Conservation (phyloP, 169 alveolate genomes). For the Plasmodium sp. region DNA sequence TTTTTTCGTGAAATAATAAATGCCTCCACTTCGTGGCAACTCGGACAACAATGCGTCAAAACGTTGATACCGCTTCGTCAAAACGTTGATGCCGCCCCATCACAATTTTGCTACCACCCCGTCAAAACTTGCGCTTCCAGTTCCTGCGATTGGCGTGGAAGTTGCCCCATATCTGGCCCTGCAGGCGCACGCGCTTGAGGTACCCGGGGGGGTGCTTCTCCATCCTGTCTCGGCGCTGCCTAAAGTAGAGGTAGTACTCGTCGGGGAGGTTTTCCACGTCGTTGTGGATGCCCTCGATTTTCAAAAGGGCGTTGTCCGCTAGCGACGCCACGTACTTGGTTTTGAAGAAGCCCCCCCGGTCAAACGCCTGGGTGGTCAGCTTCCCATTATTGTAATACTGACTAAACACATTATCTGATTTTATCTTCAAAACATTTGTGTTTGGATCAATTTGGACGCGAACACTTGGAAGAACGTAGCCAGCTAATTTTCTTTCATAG, state of each 20-base stretch:
- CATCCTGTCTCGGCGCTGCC: conserved; percentile 60
- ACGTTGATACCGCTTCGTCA: not conserved
- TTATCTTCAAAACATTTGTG: conserved; percentile 39
- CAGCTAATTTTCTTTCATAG: conserved; percentile 68
- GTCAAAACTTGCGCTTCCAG: conserved; percentile 59
- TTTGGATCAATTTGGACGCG: conserved; percentile 30
- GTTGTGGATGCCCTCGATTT: conserved; percentile 42
- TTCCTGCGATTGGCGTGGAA: conserved; percentile 61
- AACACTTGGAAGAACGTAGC: conserved; percentile 59
- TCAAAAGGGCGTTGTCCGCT: conserved; percentile 25
- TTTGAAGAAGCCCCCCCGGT: conserved; percentile 60
- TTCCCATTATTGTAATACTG: conserved; percentile 54
- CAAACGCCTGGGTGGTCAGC: conserved; percentile 15
- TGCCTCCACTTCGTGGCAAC: not conserved
- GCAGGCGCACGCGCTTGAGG: conserved; percentile 57
- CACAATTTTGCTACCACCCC: not conserved
- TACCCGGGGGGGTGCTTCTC: conserved; percentile 72
- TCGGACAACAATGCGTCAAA: not conserved
- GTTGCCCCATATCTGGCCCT: conserved; percentile 73
- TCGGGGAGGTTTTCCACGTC: conserved; percentile 37
- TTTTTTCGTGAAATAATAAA: not conserved
- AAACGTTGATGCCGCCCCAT: not conserved
- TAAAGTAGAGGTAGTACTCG: conserved; percentile 59
- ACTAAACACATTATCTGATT: conserved; percentile 61
- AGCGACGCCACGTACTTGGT: conserved; percentile 58